Evolutionary conservation across 148 eudicot species (phyloP), one percentile per base, ranked within the genome.

Genomic region (Cornus suecica): DNA sequence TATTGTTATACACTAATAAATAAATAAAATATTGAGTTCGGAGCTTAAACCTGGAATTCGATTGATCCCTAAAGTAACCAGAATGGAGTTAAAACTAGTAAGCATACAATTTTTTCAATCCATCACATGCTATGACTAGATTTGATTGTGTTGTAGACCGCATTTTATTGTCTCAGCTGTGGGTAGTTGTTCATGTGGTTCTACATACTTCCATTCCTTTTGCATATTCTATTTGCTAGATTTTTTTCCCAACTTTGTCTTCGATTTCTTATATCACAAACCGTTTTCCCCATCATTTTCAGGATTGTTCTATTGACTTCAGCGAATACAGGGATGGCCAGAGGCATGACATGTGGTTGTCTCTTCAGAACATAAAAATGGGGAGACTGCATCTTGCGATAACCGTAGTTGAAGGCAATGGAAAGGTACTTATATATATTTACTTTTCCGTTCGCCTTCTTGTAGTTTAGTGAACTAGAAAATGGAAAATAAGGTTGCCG

Each of bases 281-380:
- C 26, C 15, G 10, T 37, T 26, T 26, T 16, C 76, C 54, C 60
- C 7, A 10, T 79, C 69, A 63, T 52, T 68, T 51, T 67, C 91
- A 95, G 99, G 90, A 82, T 25, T 95, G 97, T 81, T 87, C 86
- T 27, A 74, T 95, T 64, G 84, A 83, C 81, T 84, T 95, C 70
- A 72, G 68, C 30, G 88, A 85, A 42, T 80, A 85, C 66, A 81
- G 93, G 86, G 93, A 71, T 84, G 94, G 97, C 72, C 88, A 91
- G 80, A 90, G 98, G 83, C 94, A 86, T 81, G 94, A 88, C 78
- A 81, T 91, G 80, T 95, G 99, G 99, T 68, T 95, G 86, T 72
- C 93, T 73, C 92, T 95, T 68, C 85, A 85, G 80, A 90, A 88
- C 71, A 82, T 91, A 70, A 93, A 91, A 79, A 77, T 76, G 77